Conservation (phyloP, 2,329 filamentous ascomycete genomes). For the Pyrenophora seminiperda region DNA sequence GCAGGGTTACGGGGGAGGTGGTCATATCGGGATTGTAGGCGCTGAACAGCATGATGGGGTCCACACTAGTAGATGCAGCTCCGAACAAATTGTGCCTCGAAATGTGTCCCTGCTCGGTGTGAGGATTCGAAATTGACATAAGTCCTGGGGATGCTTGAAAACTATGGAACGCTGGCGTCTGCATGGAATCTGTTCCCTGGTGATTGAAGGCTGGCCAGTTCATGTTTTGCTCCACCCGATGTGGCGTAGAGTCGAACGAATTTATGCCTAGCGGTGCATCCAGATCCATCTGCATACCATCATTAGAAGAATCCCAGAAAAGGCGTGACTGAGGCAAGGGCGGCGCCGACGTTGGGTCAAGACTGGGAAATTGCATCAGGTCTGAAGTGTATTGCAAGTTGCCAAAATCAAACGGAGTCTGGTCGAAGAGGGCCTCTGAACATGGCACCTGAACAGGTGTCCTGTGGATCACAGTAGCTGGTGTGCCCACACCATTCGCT, state of each 20-base stretch:
- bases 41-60: constrained; percentile 56
- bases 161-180: constrained; percentile 42
- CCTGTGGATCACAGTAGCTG: constrained; percentile 50
- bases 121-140: constrained; percentile 31
- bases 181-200: constrained; percentile 37
- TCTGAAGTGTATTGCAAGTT: constrained; percentile 64
- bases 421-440: constrained; percentile 40
- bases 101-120: constrained; percentile 21
- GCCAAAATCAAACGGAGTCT: constrained; percentile 55
- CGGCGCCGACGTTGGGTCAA: constrained; percentile 62
- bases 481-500: constrained; percentile 37
- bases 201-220: constrained; percentile 43
- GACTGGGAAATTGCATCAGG: constrained; percentile 58
- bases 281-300: constrained; percentile 42
- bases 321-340: constrained; percentile 57
- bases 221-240: constrained; percentile 38
- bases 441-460: constrained; percentile 41
- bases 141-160: constrained; percentile 36
- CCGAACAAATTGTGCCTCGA: constrained; percentile 42
- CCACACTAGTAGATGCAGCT: constrained; percentile 50
- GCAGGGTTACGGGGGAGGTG: constrained; percentile 37
- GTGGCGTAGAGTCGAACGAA: constrained; percentile 44
- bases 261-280: constrained; percentile 40
- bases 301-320: constrained; percentile 45
- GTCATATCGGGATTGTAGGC: constrained; percentile 41